These are phyloP conservation scores for Saccharomycopsis sp. DNA, from an alignment of 805 yeast genomes.

Conservation along the genomic window DNA sequence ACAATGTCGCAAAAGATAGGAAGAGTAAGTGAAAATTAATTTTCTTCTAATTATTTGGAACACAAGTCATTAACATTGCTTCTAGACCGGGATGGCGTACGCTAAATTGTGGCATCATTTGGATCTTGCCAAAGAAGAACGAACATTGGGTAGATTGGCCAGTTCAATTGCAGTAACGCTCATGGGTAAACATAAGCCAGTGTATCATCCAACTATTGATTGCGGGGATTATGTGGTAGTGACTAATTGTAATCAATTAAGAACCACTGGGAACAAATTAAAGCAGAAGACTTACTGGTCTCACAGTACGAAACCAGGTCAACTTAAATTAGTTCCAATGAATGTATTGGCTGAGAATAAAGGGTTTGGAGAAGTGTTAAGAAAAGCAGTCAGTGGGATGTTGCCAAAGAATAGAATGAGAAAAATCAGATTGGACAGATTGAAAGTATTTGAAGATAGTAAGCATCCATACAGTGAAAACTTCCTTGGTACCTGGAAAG, in stretches of 20 bases:
- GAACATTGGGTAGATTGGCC: slow-evolving; percentile 91
- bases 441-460: slow-evolving; percentile 82
- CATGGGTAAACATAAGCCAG: slow-evolving; percentile 97
- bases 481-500: slow-evolving; percentile 78
- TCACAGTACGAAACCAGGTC: slow-evolving; percentile 87
- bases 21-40: slow-evolving; percentile 25
- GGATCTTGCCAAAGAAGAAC: slow-evolving; percentile 73
- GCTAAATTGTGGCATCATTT: slow-evolving; percentile 95
- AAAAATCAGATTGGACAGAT: slow-evolving; percentile 68
- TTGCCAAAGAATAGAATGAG: slow-evolving; percentile 86
- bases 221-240: slow-evolving; percentile 97
- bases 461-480: slow-evolving; percentile 83
- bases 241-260: slow-evolving; percentile 78
- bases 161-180: slow-evolving; percentile 78
- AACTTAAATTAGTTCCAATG: slow-evolving; percentile 78
- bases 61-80: slow-evolving; percentile 8
- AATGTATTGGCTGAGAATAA: slow-evolving; percentile 63
- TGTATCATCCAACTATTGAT: slow-evolving; percentile 69
- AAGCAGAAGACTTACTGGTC: slow-evolving; percentile 78
- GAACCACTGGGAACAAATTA: slow-evolving; percentile 80
- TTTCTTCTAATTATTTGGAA: neutral
- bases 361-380: slow-evolving; percentile 83
- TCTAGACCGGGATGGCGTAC: slow-evolving; percentile 62
- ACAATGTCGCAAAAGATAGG: slow-evolving; percentile 43
- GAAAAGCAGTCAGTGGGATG: slow-evolving; percentile 92